Base-by-base conservation (phyloP, 768 basidiomycete genomes). In the Suillus lakei region DNA sequence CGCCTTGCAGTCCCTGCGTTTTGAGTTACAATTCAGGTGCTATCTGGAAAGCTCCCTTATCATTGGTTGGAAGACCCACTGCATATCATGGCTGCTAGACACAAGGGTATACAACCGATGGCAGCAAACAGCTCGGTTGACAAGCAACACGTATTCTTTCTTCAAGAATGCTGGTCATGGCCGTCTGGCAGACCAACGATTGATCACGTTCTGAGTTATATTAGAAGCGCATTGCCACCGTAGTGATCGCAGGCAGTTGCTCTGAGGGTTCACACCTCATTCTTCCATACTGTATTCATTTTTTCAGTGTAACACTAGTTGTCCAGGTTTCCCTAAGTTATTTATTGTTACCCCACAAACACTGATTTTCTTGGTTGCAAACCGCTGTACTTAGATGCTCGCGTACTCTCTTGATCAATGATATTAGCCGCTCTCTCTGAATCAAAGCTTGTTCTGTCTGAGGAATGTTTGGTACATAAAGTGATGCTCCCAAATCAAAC, bases 1-100 rank as follows among this genome's bases (percentile, higher is more conserved):
- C 30, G 12, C 12, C 26, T 18, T 8, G 18, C 10, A 21, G 6
- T 41, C 21, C 18, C 18, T 59, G 12, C 58, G 1, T 59, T 28
- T 59, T 30, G 39, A 59, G 6, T 41, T n/a, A 21, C 39, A 13
- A 59, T 62, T 16, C 3, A 67, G 66, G 61, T 63, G 12, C 23
- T 68, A 36, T 61, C 66, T 0, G 65, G 67, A 32, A 48, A 48
- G 4, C 18, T 62, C n/a, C 65, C 67, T 23, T 68, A 63, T 43
- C 10, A 66, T 54, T 62, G 58, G 58, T 26, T 59, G 5, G 58
- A 30, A 28, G 58, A 59, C 18, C 39, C 58, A 6, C 38, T 59
- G 4, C 58, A 59, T n/a, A 59, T 59, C 39, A 59, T 59, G 39
- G 39, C 26, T 23, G 58, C 58, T 28, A 59, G 58, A 41, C 39